Percentiles rank a stretch among this genome's conserved stretches.
phyloP scores from a whole-genome alignment of 2,329 filamentous ascomycete species.

The Sclerotinia sclerotiorum region DNA sequence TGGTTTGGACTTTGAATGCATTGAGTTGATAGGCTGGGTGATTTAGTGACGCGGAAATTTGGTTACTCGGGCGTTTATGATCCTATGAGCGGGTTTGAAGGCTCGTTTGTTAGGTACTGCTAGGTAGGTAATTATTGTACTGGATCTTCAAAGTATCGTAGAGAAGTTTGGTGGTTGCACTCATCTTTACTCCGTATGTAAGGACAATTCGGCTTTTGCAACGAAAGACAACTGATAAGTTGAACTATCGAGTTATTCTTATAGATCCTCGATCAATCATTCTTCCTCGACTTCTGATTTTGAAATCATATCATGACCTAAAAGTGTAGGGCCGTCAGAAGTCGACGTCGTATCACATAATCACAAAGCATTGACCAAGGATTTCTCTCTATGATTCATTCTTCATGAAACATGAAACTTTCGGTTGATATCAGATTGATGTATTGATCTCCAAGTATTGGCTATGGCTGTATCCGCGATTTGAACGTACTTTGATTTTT shows the following conservation, averaged over 20 bases:
- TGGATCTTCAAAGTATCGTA: too few relatives aligned
- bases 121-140: too few relatives aligned
- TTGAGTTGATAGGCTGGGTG: too few relatives aligned
- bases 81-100: too few relatives aligned
- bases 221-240: fast-evolving
- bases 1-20: neutral
- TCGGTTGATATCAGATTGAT: neutral
- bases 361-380: neutral
- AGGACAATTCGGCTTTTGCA: neutral
- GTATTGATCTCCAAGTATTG: slow-evolving; percentile 3
- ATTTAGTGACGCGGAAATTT: too few relatives aligned
- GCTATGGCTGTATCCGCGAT: neutral
- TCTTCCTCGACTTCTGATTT: neutral
- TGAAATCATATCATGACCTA: neutral
- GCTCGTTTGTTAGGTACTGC: too few relatives aligned
- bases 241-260: neutral
- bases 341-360: neutral
- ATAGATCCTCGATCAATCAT: too few relatives aligned
- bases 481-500: neutral
- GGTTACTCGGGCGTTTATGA: too few relatives aligned
- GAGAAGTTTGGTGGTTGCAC: neutral
- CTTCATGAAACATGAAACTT: slow-evolving; percentile 16
- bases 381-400: neutral
- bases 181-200: neutral
- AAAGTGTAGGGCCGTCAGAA: neutral